These are phyloP conservation scores for Backusella australiensis DNA, from an alignment of 192 early-diverging fungal species.

Conservation along the genomic window DNA sequence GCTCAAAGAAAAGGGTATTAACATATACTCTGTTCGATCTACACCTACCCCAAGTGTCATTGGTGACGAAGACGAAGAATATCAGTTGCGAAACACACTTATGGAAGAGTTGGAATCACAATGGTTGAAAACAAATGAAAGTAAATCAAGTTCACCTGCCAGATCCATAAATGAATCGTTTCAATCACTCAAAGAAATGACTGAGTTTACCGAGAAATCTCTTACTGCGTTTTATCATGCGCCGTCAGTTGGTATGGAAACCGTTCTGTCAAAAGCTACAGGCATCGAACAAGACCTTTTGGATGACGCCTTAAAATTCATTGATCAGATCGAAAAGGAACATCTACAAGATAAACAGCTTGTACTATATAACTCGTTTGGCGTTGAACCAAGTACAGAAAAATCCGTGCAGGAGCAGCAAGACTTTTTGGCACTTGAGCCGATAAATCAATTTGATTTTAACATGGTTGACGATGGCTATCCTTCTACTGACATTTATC, in stretches of 20 bases:
- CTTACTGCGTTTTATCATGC: slow-evolving; percentile 19
- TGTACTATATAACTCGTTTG: neutral
- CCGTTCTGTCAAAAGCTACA: slow-evolving; percentile 15
- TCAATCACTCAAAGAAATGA: neutral
- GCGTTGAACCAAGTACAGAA: neutral
- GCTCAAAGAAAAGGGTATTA: slow-evolving; percentile 18
- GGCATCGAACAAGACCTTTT: slow-evolving; percentile 14
- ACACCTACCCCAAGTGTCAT: slow-evolving; percentile 25
- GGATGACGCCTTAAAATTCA: slow-evolving; percentile 23
- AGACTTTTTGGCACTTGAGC: neutral
- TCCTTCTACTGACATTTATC: slow-evolving; percentile 21
- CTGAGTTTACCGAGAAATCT: slow-evolving; percentile 24
- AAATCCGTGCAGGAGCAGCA: neutral
- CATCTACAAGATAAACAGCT: slow-evolving; percentile 7
- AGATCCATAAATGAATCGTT: neutral
- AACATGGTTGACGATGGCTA: neutral
- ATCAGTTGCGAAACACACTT: slow-evolving; percentile 25
- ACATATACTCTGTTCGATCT: slow-evolving; percentile 8
- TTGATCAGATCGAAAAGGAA: slow-evolving; percentile 13
- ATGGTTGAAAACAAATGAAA: slow-evolving; percentile 37
- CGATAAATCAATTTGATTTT: neutral
- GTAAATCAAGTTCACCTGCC: neutral
- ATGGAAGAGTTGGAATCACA: slow-evolving; percentile 52
- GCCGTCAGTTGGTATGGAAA: slow-evolving; percentile 10
- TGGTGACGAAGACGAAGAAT: neutral